Evolutionary conservation across 2,329 filamentous ascomycete genomes (phyloP), one percentile per base, ranked within the genome.

Genomic region (Trichophaea hybrida): DNA sequence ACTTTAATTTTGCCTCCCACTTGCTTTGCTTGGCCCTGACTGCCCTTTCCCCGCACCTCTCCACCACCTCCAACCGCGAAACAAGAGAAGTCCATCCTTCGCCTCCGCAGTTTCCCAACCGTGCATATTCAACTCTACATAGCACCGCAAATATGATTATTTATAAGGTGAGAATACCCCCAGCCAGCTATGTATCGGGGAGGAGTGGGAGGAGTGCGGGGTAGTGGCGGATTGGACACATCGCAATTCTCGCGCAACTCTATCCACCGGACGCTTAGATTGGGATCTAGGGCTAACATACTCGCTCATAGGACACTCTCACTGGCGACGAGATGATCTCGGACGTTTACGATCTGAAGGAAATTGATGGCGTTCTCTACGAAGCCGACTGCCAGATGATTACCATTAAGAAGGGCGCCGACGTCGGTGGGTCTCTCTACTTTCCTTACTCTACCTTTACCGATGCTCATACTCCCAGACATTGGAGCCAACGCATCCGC

Each of bases 401-500:
- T 76, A 82, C 81, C 62, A 78, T 66, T 4, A 64, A 57, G 60
- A 59, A 90, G 74, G 88, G 83, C 66, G 81, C 74, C 66, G 74
- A 80, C 67, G 82, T 94, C 72, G 78, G 86, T 89, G 74, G 68
- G 83, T 80, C 12, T 53, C 13, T 32, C 24, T 8, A 4, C n/a
- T 37, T n/a, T 12, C 6, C n/a, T n/a, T n/a, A n/a, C n/a, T n/a
- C n/a, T n/a, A n/a, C n/a, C n/a, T n/a, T n/a, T n/a, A n/a, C n/a
- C n/a, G n/a, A n/a, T n/a, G n/a, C n/a, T n/a, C n/a, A n/a, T n/a
- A n/a, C n/a, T n/a, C n/a, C n/a, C n/a, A 88, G 86, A 93, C 74
- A 93, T 80, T 70, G 93, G 93, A 74, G 93, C 90, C 79, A 98
- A 98, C 76, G 87, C 93, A 69, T 97, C 91, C 69, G 90, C 93